phyloP scores from a whole-genome alignment of 148 eudicot genomes.

The Vaccinium vitisidaea region DNA sequence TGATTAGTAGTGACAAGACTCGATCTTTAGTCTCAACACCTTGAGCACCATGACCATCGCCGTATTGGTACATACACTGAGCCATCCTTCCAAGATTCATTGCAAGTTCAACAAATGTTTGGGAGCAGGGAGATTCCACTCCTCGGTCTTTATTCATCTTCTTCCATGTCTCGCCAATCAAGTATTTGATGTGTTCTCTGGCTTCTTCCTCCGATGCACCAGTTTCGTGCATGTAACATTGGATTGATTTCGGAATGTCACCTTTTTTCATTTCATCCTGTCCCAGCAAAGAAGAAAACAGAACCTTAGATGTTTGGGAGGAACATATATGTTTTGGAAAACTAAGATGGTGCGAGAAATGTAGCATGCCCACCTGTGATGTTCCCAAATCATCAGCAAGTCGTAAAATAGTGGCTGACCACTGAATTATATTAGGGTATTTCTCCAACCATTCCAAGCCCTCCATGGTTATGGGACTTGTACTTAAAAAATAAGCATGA shows the following conservation, averaged over 20 bases:
- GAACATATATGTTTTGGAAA: not conserved
- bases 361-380: slow-evolving; percentile 3
- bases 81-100: slow-evolving; percentile 23
- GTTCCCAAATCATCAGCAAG: slow-evolving; percentile 16
- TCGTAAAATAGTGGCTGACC: slow-evolving; percentile 6
- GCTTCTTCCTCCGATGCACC: slow-evolving; percentile 25
- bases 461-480: not conserved
- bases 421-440: not conserved
- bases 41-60: slow-evolving; percentile 25
- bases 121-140: not conserved
- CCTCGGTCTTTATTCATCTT: slow-evolving; percentile 21
- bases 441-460: slow-evolving; percentile 6
- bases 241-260: slow-evolving; percentile 26
- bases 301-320: too few species aligned
- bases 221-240: slow-evolving; percentile 33
- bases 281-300: not conserved
- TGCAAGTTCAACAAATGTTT: slow-evolving; percentile 6
- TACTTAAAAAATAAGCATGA: not conserved
- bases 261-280: slow-evolving; percentile 31
- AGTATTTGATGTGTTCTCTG: slow-evolving; percentile 2
- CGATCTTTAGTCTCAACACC: not conserved
- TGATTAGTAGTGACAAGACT: slow-evolving; percentile 9
- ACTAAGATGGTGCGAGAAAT: not conserved
- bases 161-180: slow-evolving; percentile 31
- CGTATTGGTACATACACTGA: slow-evolving; percentile 24